These are phyloP conservation scores for Plicaturopsis crispa DNA, from an alignment of 768 basidiomycete species.

Conservation along the genomic window DNA sequence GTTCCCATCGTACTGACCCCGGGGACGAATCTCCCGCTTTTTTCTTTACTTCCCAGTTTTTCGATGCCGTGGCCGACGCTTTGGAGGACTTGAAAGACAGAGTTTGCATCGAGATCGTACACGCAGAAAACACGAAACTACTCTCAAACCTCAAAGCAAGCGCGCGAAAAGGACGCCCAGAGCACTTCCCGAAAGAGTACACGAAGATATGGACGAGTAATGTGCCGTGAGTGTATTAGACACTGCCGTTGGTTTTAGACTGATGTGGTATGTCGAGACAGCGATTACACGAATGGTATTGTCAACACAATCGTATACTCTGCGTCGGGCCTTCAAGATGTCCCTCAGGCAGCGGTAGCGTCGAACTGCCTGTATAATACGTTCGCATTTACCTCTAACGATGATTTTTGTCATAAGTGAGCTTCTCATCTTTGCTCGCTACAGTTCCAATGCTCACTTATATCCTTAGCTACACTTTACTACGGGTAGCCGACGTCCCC, in stretches of 20 bases:
- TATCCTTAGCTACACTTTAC: background rate
- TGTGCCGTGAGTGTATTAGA: background rate
- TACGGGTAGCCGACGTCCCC: background rate
- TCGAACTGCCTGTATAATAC: background rate
- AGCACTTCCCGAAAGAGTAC: background rate
- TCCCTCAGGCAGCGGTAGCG: background rate
- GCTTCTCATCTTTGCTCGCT: background rate
- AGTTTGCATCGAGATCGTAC: background rate
- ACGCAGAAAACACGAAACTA: background rate
- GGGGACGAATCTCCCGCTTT: background rate
- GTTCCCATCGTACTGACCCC: background rate
- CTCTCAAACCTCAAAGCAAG: background rate
- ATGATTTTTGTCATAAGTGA: background rate
- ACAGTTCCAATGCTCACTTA: background rate
- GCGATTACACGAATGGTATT: background rate
- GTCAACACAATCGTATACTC: background rate
- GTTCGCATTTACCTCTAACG: background rate
- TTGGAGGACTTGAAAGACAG: background rate
- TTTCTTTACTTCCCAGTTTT: background rate
- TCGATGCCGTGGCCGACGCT: background rate
- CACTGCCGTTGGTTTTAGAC: background rate
- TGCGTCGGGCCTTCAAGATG: background rate
- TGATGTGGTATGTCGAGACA: background rate
- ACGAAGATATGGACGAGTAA: background rate
- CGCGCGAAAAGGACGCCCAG: background rate